These are phyloP conservation scores for Oemleria cerasiformis DNA, from an alignment of 306 rosid species.

Conservation along the genomic window DNA sequence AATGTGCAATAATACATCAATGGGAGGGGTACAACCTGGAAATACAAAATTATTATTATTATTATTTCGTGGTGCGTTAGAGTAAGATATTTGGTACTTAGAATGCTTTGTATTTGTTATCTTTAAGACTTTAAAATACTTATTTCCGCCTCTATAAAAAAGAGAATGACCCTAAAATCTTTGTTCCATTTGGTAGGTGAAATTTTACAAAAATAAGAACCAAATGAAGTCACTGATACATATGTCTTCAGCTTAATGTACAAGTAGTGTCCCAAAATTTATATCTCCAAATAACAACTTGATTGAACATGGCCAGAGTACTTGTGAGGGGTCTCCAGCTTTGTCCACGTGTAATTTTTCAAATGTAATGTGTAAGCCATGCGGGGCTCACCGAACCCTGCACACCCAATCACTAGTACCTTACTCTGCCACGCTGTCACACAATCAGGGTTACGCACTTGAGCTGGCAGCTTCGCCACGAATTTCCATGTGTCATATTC, in stretches of 20 bases:
- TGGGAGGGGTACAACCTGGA: too few relatives aligned
- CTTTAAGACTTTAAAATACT: too few relatives aligned
- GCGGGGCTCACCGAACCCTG: constrained; percentile 46
- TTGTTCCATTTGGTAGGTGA: too few relatives aligned
- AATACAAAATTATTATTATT: too few relatives aligned
- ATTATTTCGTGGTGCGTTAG: too few relatives aligned
- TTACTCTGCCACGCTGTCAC: constrained; percentile 33
- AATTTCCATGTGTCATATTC: constrained; percentile 37
- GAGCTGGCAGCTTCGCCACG: constrained; percentile 36
- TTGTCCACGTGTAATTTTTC: constrained; percentile 35
- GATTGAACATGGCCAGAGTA: constrained; percentile 61
- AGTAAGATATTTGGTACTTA: too few relatives aligned
- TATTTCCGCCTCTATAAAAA: too few relatives aligned
- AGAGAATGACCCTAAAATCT: too few relatives aligned
- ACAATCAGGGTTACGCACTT: constrained; percentile 38
- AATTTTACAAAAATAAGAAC: neutral
- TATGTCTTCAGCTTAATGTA: neutral
- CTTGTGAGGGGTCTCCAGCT: constrained; percentile 28
- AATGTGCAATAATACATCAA: too few relatives aligned
- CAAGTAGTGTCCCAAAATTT: neutral
- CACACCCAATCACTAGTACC: constrained; percentile 46
- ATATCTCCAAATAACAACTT: constrained; percentile 54
- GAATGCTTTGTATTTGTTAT: too few relatives aligned
- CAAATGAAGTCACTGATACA: neutral
- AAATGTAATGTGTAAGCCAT: constrained; percentile 29